Conservation (phyloP, 2,329 filamentous ascomycete species). For the Aspergillus quadricinctus region DNA sequence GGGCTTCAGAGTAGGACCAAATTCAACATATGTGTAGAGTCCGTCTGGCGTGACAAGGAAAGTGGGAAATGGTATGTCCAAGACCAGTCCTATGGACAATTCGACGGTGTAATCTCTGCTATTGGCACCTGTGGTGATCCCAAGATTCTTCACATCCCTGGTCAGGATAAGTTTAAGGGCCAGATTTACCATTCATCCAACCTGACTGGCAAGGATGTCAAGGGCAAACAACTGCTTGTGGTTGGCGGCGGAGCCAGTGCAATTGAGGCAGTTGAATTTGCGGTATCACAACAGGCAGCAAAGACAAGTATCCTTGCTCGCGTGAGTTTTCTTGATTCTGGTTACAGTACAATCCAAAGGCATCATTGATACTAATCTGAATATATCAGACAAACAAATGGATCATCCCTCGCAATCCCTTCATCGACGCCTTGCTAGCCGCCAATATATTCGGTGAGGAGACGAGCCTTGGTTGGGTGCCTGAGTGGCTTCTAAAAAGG, state of each 20-base stretch:
- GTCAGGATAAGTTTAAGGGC: slow-evolving; percentile 69
- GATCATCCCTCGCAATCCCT: slow-evolving; percentile 76
- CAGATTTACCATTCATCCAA: slow-evolving; percentile 70
- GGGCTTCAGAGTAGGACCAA: slow-evolving; percentile 64
- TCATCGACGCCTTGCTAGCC: slow-evolving; percentile 69
- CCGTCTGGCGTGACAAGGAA: slow-evolving; percentile 60
- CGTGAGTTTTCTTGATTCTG: too few relatives aligned
- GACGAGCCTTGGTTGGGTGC: slow-evolving; percentile 72
- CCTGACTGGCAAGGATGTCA: slow-evolving; percentile 66
- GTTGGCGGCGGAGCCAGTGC: slow-evolving; percentile 78
- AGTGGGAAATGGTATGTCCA: slow-evolving; percentile 71
- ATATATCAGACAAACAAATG: slow-evolving; percentile 71
- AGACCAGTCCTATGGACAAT: slow-evolving; percentile 62
- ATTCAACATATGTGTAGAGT: slow-evolving; percentile 66
- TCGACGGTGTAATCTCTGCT: slow-evolving; percentile 73
- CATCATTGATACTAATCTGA: too few relatives aligned
- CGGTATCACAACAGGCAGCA: slow-evolving; percentile 59
- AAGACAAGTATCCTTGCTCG: slow-evolving; percentile 62
- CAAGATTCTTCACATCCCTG: slow-evolving; percentile 66
- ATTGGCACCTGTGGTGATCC: slow-evolving; percentile 77
- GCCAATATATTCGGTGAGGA: slow-evolving; percentile 77
- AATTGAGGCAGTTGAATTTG: slow-evolving; percentile 78
- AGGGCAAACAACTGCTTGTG: slow-evolving; percentile 70
- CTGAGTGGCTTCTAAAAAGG: slow-evolving; percentile 67
- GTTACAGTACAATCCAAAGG: too few relatives aligned